Base-by-base conservation (phyloP, 2,329 filamentous ascomycete species). In the Fusarium praegraminearum region DNA sequence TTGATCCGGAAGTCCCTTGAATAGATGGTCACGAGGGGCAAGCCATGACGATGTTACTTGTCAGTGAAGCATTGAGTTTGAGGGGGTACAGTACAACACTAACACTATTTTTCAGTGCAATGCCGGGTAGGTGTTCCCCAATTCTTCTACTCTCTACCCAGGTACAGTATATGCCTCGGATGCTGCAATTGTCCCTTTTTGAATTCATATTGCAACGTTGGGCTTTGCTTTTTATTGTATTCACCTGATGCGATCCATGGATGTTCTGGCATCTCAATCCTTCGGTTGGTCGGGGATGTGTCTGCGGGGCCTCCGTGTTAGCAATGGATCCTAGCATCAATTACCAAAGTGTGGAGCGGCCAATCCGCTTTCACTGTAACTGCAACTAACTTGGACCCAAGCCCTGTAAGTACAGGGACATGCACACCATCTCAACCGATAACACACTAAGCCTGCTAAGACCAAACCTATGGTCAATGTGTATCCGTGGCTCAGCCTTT, bases 311-410 rank as follows among this genome's bases (percentile, higher is more conserved):
- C 67, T 72, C 67, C 56, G 57, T 60, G 69, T 64, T 68, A 71
- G 64, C 58, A 69, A 52, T 36, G 49, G 22, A 26, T 36, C 26
- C 43, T 28, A 28, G 43, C 54, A 59, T 65, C 60, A 40, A 59
- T 46, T 59, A 24, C 32, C 35, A 52, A 41, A 65, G 53, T 75
- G 71, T 71, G 73, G 72, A 73, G 71, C 60, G 57, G 59, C 71
- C 73, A 75, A 75, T 75, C 71, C 73, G 73, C 73, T 74, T 75
- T 71, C 73, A 69, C 61, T 75, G 73, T 64, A 71, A 75, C 71
- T 53, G 60, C 64, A 66, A 50, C 56, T 68, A 69, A 54, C 55
- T 60, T 65, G 41, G 36, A 65, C 55, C 41, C 43, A 63, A 64
- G 68, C 58, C 70, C 66, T 73, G 72, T 72, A 73, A 74, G 66